phyloP scores from a whole-genome alignment of 164 flowering plant genomes.

The Aristolochia fimbriata region DNA sequence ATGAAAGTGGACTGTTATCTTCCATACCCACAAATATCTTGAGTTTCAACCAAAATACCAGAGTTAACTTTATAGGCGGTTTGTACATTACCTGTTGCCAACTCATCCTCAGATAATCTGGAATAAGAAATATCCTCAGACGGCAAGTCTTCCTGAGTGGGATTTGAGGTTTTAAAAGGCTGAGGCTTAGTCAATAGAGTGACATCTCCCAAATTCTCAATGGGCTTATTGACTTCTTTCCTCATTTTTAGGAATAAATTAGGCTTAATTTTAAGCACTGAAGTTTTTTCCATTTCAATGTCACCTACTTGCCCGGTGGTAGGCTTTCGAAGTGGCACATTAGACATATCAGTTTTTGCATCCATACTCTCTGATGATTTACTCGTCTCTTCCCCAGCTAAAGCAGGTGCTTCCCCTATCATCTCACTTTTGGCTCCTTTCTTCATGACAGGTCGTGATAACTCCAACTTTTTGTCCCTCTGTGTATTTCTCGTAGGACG shows the following conservation, averaged over 20 bases:
- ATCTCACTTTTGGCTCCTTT: conserved; percentile 38
- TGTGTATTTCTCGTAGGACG: background rate
- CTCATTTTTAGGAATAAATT: conserved; percentile 28
- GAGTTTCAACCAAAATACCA: background rate
- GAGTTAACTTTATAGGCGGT: background rate
- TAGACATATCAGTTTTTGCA: conserved; percentile 32
- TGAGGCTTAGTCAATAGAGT: conserved; percentile 24
- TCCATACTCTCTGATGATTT: conserved; percentile 15
- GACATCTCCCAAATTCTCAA: conserved; percentile 24
- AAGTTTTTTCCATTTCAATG: conserved; percentile 12
- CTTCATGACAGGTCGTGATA: conserved; percentile 62
- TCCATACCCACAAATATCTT: background rate
- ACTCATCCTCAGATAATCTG: conserved; percentile 11
- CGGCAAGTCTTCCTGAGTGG: background rate
- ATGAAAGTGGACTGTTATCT: conserved; percentile 16
- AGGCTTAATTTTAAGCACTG: conserved; percentile 25
- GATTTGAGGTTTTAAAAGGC: conserved; percentile 3
- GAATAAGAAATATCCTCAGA: conserved; percentile 9
- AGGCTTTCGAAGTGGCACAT: conserved; percentile 66
- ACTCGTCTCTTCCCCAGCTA: conserved; percentile 20
- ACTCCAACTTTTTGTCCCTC: conserved; percentile 21
- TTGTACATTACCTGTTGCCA: conserved; percentile 25
- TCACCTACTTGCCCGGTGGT: conserved; percentile 28
- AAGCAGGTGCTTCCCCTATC: conserved; percentile 13
- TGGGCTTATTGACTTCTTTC: conserved; percentile 32